Base-by-base conservation (phyloP, 306 rosid genomes). In the Gleditsia sinensis region DNA sequence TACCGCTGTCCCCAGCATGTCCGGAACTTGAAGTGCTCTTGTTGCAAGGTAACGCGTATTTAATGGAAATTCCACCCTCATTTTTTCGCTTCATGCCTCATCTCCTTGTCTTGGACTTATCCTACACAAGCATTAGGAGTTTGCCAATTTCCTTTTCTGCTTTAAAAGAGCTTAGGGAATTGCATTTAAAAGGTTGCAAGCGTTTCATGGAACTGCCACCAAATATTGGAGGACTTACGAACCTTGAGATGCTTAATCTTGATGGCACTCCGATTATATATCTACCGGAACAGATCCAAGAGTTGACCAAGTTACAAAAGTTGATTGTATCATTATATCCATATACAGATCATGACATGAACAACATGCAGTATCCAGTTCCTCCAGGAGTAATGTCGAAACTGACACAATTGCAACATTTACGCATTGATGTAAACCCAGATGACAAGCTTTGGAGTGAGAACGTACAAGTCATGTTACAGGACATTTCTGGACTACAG, bases 361-460 rank as follows among this genome's bases (percentile, higher is more conserved):
- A 9, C 6, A 9, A 16, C 33, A 30, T 1, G 34, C 37, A 14
- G 13, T 60, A 21, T 45, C 36, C 37, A 1, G 32, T 72, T 30
- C 16, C 59, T 58, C 8, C 11, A n/a, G 66, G 62, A 7, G 55
- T 63, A 1, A 37, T 75, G 17, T 64, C 46, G 14, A 42, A 28
- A 12, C 12, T 70, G 4, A 9, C 10, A 3, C 9, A 0, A 19
- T 33, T 19, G 45, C 2, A 2, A 16, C 8, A 25, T 65, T 30
- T 72, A 13, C 30, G 68, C 3, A 46, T 72, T 43, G 48, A 72
- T 59, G 77, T 45, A 4, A 43, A 19, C 4, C 49, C 60, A 7
- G 69, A 30, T 17, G 45, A 72, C 23, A 9, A 30, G 48, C 32
- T 21, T 21, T 72, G 71, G 78, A 4, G 8, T 71, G 53, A 9